Evolutionary conservation across 1,284 basidiomycete genomes (phyloP), one percentile per base, ranked within the genome.

Genomic region (Tilletia caries): DNA sequence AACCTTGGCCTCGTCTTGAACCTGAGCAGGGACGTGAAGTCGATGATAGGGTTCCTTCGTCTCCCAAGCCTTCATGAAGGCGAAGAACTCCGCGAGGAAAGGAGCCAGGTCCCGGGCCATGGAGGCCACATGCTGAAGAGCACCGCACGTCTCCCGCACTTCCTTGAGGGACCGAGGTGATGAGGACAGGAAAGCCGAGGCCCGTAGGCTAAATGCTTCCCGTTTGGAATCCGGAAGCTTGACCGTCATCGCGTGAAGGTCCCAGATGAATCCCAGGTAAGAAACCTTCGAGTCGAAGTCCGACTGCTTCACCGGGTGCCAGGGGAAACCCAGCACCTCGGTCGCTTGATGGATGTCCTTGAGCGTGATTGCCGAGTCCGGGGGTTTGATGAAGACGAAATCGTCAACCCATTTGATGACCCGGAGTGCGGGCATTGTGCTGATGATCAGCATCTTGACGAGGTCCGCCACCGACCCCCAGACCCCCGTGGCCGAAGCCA

Each of bases 381-480:
- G 25, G 5, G 54, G 54, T 6, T n/a, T 33, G 20, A 58, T 6
- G 54, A 58, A 58, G 54, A 58, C 54, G 27, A 58, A 58, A 23
- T 58, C 54, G 27, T 58, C 54, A 6, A 58, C 54, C 54, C 54
- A 58, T 23, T 58, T 58, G 54, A 58, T 5, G 8, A 58, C 29
- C 54, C 10, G 6, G 23, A 58, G 54, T 5, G 20, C 12, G 6
- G 37, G 37, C 5, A 58, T 5, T 6, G 6, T 32, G 23, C 12
- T 3, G 8, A 58, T 6, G 18, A 58, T 6, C 5, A 58, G 5
- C 23, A 32, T 32, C 54, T 27, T 32, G 12, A 33, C 29, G 10
- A 23, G 10, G 27, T 58, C 54, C 15, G 54, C 54, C 15, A 58
- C 54, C 27, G 29, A 13, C 54, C 54, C 54, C 54, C n/a, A 58